Base-by-base conservation (phyloP, 257 asterid species). In the Linaria vulgaris region DNA sequence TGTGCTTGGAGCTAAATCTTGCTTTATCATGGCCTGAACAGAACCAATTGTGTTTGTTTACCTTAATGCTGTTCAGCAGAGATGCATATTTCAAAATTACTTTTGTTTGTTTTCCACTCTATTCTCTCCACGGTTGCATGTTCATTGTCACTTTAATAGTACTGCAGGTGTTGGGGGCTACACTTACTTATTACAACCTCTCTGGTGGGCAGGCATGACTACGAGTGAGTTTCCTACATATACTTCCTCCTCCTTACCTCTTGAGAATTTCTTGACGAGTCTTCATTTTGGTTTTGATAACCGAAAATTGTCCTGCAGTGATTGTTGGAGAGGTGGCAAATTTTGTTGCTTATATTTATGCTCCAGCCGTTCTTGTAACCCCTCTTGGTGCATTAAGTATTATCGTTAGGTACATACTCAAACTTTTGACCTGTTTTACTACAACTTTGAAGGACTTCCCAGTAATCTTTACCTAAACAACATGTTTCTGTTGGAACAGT, bases 161-260 rank as follows among this genome's bases (percentile, higher is more conserved):
- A 57, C 63, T 78, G 63, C 80, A 90, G 97, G 97, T 52, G 81
- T 56, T 73, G 96, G 97, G 72, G 95, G 96, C 65, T 88, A 87
- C 61, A 74, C 96, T 25, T 90, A 90, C 88, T 79, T 90, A 48
- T 72, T 77, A 34, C 86, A 90, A 69, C 97, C 97, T 38, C 95
- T 90, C 67, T 90, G 97, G 96, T 90, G 97, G 97, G 84, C 86
- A 1, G 97, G 97, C 77, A 85, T 90, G 97, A 79, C 79, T 61
- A 82, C 87, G 20, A 90, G 97, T 90, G 67, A 79, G 95, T 82
- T 56, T 25, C 39, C n/a, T 30, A 50, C 19, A 52, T 58, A n/a
- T 39, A 22, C 31, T 31, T 31, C 22, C 39, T 27, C 30, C 46
- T n/a, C 37, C 46, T n/a, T 57, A 9, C 30, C 0, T 25, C 63